Base-by-base conservation (phyloP, 768 basidiomycete species). In the Tulasnella sp. region DNA sequence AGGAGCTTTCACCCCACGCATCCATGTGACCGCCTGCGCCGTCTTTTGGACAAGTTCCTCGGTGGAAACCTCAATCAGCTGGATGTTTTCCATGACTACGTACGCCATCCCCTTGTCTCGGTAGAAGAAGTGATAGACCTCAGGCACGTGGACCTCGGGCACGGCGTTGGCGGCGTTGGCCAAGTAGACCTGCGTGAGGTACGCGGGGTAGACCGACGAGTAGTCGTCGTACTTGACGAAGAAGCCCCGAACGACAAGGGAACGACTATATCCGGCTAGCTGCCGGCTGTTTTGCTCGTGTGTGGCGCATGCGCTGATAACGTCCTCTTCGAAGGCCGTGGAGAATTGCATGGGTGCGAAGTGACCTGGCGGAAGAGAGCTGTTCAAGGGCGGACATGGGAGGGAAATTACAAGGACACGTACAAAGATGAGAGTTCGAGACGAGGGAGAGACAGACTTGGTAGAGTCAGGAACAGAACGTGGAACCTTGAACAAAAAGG, bases 81-180 rank as follows among this genome's bases (percentile, higher is more conserved):
- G 79, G 81, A 85, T 85, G 80, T 44, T 81, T 78, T 85, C 85
- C 83, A 85, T 85, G 82, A 85, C 84, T 41, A 85, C 64, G 80
- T 85, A 85, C 80, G 54, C 80, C 22, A 48, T 83, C 64, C 44
- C 0, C 75, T 80, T 18, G 31, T 83, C 79, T 82, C 54, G 74
- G n/a, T 46, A 42, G 24, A 40, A 31, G 75, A 83, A 83, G 83
- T 83, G 82, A 79, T 83, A 75, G 76, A 83, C 14, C 64, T 84
- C 81, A 79, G 85, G 85, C 80, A 83, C 72, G 78, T 76, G 74
- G 41, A 80, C 31, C 80, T 83, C 73, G 72, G 40, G 28, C 28
- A 28, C 40, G 20, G 77, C 54, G 9, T n/a, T 78, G 16, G 40
- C 31, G 82, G 54, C 84, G 83, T 60, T 22, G 58, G 28, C 22